These are phyloP conservation scores for Lachnellula arida DNA, from an alignment of 2,329 filamentous ascomycete genomes.

Conservation along the genomic window DNA sequence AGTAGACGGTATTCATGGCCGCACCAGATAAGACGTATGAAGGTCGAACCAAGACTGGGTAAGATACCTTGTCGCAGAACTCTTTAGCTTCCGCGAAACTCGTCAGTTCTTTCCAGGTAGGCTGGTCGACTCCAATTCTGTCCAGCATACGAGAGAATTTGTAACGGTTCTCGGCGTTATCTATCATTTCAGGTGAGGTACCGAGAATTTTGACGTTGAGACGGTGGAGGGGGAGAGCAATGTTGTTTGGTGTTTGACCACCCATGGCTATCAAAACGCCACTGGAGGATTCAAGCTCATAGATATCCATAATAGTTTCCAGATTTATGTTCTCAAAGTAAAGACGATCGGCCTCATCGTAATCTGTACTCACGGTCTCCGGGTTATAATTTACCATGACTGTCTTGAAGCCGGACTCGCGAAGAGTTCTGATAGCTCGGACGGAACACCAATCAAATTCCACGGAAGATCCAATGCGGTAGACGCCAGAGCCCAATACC, in stretches of 20 bases:
- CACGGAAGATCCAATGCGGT: slow-evolving; percentile 94
- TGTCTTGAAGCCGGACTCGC: slow-evolving; percentile 81
- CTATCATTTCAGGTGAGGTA: slow-evolving; percentile 98
- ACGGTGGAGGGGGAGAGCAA: slow-evolving; percentile 82
- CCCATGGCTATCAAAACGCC: slow-evolving; percentile 95
- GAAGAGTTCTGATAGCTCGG: slow-evolving; percentile 83
- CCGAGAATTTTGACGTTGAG: slow-evolving; percentile 89
- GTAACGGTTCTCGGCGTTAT: slow-evolving; percentile 93
- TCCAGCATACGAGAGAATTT: slow-evolving; percentile 99
- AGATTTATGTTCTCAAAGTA: slow-evolving; percentile 96
- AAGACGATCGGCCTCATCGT: slow-evolving; percentile 87
- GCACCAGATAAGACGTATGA: slow-evolving; percentile 97
- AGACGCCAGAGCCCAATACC: slow-evolving; percentile 90
- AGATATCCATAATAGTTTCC: slow-evolving; percentile 89
- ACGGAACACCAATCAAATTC: slow-evolving; percentile 99
- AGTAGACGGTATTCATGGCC: slow-evolving; percentile 99
- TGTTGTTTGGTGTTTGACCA: slow-evolving; percentile 97
- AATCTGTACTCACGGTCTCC: slow-evolving; percentile 85
- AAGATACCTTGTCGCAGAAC: slow-evolving; percentile 85
- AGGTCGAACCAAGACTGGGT: slow-evolving; percentile 90
- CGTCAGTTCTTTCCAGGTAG: slow-evolving; percentile 95
- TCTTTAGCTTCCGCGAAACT: slow-evolving; percentile 84
- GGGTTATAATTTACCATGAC: slow-evolving; percentile 96
- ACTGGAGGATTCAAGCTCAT: slow-evolving; percentile 75
- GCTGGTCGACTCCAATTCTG: slow-evolving; percentile 90